Evolutionary conservation across 305 asterid species (phyloP).

Genomic region (Ruellia speciosa): DNA sequence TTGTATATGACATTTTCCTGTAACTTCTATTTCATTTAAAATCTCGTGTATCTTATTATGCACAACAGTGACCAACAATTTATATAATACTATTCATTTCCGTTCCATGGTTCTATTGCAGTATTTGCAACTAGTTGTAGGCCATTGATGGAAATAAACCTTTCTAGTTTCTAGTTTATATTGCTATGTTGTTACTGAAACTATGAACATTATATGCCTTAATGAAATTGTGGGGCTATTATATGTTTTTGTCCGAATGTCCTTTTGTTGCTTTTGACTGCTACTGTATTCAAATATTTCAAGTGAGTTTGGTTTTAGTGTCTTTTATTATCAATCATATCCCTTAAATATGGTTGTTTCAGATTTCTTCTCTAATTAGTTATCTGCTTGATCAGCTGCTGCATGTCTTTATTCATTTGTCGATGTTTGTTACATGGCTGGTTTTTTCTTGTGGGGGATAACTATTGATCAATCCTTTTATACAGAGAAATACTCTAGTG

Average conservation of each 20-base stretch:
- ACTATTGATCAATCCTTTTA: too few relatives aligned
- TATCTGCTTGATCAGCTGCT: too few relatives aligned
- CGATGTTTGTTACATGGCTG: too few relatives aligned
- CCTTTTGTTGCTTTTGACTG: not conserved
- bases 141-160: not conserved
- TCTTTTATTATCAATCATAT: not conserved
- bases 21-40: constrained; percentile 9
- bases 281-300: not conserved
- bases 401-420: too few relatives aligned
- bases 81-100: not conserved
- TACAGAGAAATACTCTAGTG: too few relatives aligned
- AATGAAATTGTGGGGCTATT: not conserved
- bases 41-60: constrained; percentile 1
- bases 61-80: not conserved
- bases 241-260: not conserved
- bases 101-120: not conserved
- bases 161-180: too few relatives aligned
- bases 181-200: not conserved
- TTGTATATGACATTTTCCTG: constrained; percentile 8
- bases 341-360: too few relatives aligned
- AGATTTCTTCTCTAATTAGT: too few relatives aligned
- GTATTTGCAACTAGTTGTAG: not conserved
- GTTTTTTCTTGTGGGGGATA: too few relatives aligned
- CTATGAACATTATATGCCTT: not conserved
- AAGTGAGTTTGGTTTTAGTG: too few relatives aligned